phyloP scores from a whole-genome alignment of 2,329 filamentous ascomycete species.

The Huntiella moniliformis region DNA sequence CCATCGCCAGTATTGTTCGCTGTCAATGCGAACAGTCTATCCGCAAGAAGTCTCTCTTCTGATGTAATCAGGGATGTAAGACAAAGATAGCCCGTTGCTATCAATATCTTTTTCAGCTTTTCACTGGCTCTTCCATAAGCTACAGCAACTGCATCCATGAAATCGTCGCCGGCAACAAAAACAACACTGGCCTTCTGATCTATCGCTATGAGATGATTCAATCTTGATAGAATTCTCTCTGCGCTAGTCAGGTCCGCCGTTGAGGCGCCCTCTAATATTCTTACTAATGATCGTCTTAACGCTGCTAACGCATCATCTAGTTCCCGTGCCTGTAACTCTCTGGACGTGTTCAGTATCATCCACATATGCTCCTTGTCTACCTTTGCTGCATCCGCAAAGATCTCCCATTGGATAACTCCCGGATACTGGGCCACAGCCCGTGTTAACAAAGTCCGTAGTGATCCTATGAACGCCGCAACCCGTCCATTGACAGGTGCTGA shows the following conservation, averaged over 20 bases:
- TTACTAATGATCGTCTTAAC: conserved; percentile 43
- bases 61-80: conserved; percentile 51
- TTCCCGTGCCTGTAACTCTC: conserved; percentile 27
- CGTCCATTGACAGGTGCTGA: conserved; percentile 3
- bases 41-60: conserved; percentile 49
- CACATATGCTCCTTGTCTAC: conserved; percentile 36
- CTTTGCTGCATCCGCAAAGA: conserved; percentile 54
- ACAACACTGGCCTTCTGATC: conserved; percentile 39
- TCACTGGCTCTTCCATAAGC: conserved; percentile 48
- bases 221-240: conserved; percentile 33
- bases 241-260: conserved; percentile 29
- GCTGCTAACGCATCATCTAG: conserved; percentile 37
- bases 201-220: conserved; percentile 45
- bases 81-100: conserved; percentile 58
- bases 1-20: conserved; percentile 48
- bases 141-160: conserved; percentile 54
- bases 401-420: conserved; percentile 42
- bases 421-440: conserved; percentile 16
- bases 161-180: conserved; percentile 73
- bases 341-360: conserved; percentile 29
- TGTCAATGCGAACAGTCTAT: conserved; percentile 70
- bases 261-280: conserved; percentile 39
- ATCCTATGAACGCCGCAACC: not conserved
- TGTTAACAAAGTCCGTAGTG: not conserved
- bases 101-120: conserved; percentile 44